These are phyloP conservation scores for Juncus inflexus DNA, from an alignment of 176 grass and related monocot genomes.

Conservation along the genomic window DNA sequence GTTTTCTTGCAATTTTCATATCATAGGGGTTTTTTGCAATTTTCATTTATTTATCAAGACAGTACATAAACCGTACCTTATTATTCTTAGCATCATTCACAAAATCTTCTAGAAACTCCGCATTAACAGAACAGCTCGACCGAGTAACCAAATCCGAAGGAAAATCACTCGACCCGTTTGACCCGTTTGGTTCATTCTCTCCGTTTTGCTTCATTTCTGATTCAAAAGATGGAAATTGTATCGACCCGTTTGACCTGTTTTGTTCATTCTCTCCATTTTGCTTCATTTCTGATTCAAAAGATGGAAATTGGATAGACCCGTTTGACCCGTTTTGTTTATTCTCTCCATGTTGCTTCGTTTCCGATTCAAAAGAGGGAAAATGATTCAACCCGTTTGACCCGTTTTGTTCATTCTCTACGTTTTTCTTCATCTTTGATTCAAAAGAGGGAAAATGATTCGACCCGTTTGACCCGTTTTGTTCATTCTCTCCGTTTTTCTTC, in stretches of 20 bases:
- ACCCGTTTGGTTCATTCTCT: not conserved
- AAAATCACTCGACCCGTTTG: not conserved
- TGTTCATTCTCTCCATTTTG: constrained; percentile 14
- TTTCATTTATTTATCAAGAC: too few relatives aligned
- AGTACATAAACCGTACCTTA: constrained; percentile 24
- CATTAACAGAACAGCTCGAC: constrained; percentile 18
- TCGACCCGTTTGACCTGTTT: constrained; percentile 1
- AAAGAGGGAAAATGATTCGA: too few relatives aligned
- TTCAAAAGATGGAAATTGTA: not conserved
- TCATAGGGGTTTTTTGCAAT: too few relatives aligned
- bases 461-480: too few relatives aligned
- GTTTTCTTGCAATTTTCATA: too few relatives aligned
- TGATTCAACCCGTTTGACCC: not conserved
- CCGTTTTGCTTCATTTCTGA: constrained; percentile 9
- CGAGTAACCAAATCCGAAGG: not conserved
- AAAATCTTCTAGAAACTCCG: constrained; percentile 20
- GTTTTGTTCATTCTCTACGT: not conserved
- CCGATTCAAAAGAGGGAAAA: too few relatives aligned
- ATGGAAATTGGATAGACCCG: not conserved
- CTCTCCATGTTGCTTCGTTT: not conserved
- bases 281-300: not conserved
- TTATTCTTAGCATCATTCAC: constrained; percentile 22
- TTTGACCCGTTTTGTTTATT: not conserved
- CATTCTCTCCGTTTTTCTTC: too few relatives aligned
- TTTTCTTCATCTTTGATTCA: not conserved